Percentiles rank a stretch among this genome's conserved stretches.
These are phyloP conservation scores for Periconia sp. DNA, from an alignment of 2,329 filamentous ascomycete species.

Conservation along the genomic window DNA sequence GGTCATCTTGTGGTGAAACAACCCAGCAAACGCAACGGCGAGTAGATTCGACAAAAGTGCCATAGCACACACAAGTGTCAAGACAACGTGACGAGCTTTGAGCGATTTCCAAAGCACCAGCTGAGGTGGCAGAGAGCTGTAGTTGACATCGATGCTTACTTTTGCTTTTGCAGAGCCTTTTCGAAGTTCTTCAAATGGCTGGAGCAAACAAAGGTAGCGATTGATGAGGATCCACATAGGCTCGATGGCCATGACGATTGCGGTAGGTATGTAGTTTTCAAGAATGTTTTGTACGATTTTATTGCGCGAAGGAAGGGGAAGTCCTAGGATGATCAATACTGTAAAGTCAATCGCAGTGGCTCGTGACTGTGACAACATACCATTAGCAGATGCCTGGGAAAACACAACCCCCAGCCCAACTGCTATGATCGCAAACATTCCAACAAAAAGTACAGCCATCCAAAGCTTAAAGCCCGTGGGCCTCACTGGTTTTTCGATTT, in stretches of 20 bases:
- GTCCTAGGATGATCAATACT: slow-evolving; percentile 24
- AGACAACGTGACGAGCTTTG: slow-evolving; percentile 47
- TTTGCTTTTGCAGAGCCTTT: slow-evolving; percentile 39
- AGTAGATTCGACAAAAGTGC: slow-evolving; percentile 57
- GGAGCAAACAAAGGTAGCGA: slow-evolving; percentile 55
- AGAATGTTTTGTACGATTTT: slow-evolving; percentile 45
- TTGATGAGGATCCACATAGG: slow-evolving; percentile 61
- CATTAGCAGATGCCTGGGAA: slow-evolving; percentile 11
- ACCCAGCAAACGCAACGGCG: slow-evolving; percentile 53
- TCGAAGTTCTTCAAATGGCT: slow-evolving; percentile 57
- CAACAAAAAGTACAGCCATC: slow-evolving; percentile 17
- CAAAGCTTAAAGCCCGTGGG: slow-evolving; percentile 24
- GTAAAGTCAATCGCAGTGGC: not conserved
- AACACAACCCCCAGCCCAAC: slow-evolving; percentile 19
- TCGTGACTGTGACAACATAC: slow-evolving; percentile 11
- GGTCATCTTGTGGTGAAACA: slow-evolving; percentile 49
- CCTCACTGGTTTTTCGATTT: slow-evolving; percentile 22
- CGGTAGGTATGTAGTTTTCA: slow-evolving; percentile 57
- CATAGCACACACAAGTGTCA: slow-evolving; percentile 52
- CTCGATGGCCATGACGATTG: slow-evolving; percentile 58
- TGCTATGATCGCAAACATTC: slow-evolving; percentile 14
- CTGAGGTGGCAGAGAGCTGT: slow-evolving; percentile 60
- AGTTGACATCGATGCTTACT: slow-evolving; percentile 48
- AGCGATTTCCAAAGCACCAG: slow-evolving; percentile 52
- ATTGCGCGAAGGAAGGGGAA: slow-evolving; percentile 41